Evolutionary conservation across 1,284 basidiomycete genomes (phyloP).

Genomic region (Ceratobasidium sp.): DNA sequence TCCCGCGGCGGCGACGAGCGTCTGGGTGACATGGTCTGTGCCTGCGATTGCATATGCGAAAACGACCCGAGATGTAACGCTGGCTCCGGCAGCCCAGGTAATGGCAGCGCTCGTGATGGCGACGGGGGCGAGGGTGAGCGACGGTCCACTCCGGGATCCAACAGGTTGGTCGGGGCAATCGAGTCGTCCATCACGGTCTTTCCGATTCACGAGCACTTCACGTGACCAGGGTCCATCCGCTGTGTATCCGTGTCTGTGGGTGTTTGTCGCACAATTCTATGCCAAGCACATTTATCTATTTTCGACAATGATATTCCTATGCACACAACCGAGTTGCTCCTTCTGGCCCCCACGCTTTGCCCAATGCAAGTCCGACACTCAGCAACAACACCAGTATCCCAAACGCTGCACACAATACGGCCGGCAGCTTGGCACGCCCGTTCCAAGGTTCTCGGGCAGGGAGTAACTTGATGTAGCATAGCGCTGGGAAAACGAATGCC

Average conservation of each 20-base stretch:
- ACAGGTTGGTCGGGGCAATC: neutral
- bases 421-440: constrained; percentile 72
- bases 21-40: neutral
- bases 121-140: constrained; percentile 17
- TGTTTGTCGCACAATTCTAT: too few relatives aligned
- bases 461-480: constrained; percentile 79
- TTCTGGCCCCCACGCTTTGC: constrained; percentile 74
- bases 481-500: constrained; percentile 92
- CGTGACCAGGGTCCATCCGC: neutral
- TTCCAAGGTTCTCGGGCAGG: constrained; percentile 66
- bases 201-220: neutral
- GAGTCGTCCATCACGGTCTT: neutral
- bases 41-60: constrained; percentile 7
- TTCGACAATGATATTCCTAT: constrained; percentile 8
- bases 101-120: neutral
- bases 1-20: constrained; percentile 18
- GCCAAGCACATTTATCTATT: constrained; percentile 23
- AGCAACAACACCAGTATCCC: constrained; percentile 79
- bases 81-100: neutral
- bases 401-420: constrained; percentile 73
- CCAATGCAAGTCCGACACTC: constrained; percentile 73
- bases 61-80: constrained; percentile 16
- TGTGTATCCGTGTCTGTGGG: neutral
- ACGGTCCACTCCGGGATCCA: neutral
- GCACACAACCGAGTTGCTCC: constrained; percentile 52